Evolutionary conservation across 2,329 filamentous ascomycete genomes (phyloP), one percentile per base, ranked within the genome.

Genomic region (Pyrenophora seminiperda): DNA sequence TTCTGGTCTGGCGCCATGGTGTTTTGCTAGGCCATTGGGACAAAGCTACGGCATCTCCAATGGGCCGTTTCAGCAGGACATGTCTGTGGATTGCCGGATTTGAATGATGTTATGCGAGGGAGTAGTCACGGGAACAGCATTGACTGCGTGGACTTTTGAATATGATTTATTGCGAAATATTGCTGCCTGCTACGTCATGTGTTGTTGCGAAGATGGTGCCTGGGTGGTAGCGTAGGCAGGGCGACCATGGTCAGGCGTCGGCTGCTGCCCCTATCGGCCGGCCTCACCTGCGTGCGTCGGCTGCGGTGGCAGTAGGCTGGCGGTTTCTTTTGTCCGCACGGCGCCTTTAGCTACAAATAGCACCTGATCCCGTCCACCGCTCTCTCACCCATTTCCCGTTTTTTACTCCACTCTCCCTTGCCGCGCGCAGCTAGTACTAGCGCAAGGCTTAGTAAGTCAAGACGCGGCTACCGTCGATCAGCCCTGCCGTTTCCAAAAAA

Each of bases 391-490:
- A 19, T 33, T 31, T 41, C 41, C 33, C 41, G 31, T 41, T 49
- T 41, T 47, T 34, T 46, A 50, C 58, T 54, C 61, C 61, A 65
- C 60, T 59, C 60, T 59, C 48, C 53, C 53, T 51, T 62, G 56
- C 63, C 52, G 54, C 56, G 54, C 56, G 46, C 51, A 41, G 51
- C 43, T 55, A 38, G 36, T 30, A 18, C 41, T 67, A 67, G 67
- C 66, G 66, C 52, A 54, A 50, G 61, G 60, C 59, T 65, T 63
- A 62, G 58, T 66, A 59, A 57, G 63, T 59, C 57, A 54, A 61
- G 58, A 53, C 58, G 59, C 62, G 59, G 61, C 62, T 62, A 47
- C 57, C 46, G 65, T 62, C 59, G 67, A 70, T 70, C 66, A 53
- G 61, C 53, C 63, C 58, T 65, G 58, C 24, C 24, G 22, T 9